Base-by-base conservation (phyloP, 2,329 filamentous ascomycete genomes). In the Fusarium beomiforme region DNA sequence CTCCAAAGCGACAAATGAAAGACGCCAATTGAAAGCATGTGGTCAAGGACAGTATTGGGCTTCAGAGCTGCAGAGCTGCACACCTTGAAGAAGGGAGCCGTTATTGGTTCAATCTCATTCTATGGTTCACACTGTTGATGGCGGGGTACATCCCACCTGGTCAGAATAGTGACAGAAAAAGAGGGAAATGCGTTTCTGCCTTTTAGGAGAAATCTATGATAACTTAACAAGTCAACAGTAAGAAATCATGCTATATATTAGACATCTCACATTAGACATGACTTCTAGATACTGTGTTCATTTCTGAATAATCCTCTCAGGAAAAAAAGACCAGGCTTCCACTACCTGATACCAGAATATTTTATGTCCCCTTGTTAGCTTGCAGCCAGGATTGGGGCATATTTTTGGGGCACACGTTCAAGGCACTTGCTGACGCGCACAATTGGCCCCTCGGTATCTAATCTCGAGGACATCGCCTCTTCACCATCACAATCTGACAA, bases 101-200 rank as follows among this genome's bases (percentile, higher is more conserved):
- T 69, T 31, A 80, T 80, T 80, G 79, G 79, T 49, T 68, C 59
- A 51, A 34, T 31, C n/a, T 41, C 31, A 31, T 43, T 24, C 21
- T 34, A 24, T 16, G 37, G 42, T 26, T 44, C 50, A 57, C 64
- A 23, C 43, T 50, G 24, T n/a, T n/a, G 42, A 66, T 69, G 65
- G 69, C 69, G 69, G 70, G 70, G 70, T 59, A 65, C 59, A 19
- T 43, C 37, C 24, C 55, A 17, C 34, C 50, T 37, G 29, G 21
- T 19, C 19, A 34, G 6, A 50, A 50, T 9, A 16, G 31, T n/a
- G 21, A 50, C 47, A 50, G 47, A 50, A 50, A 34, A 50, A 50
- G 31, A 50, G 16, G 47, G 31, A 24, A 24, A 36, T n/a, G 23
- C 12, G 21, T 12, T 50, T 24, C 3, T 36, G 47, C 23, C 24